Base-by-base conservation (phyloP, 345 rosid species). In the Sisymbrium irio region DNA sequence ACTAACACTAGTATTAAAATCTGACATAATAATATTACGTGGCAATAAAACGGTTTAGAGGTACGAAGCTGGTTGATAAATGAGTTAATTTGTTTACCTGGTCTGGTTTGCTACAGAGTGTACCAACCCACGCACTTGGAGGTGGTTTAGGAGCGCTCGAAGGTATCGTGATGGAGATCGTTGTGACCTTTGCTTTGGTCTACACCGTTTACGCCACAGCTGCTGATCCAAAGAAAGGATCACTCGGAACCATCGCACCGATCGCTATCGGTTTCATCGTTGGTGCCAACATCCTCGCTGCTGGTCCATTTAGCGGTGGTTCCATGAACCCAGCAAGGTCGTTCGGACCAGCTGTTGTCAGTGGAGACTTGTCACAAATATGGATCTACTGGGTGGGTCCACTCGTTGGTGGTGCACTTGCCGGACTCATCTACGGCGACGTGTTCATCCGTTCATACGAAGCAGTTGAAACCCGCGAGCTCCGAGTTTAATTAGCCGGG, bases 271-370 rank as follows among this genome's bases (percentile, higher is more conserved):
- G 97, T 55, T 89, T 93, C 88, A 83, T 93, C 3, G 96, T 93
- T 3, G 97, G 96, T 4, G 98, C 98, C 4, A 91, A 91, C 82
- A 93, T 93, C 36, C 80, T 93, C 2, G 98, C 98, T 0, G 97
- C 96, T 2, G 98, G 97, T 37, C 96, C 97, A 4, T 93, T 93
- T 76, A 86, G 92, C 6, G 98, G 97, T 1, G 97, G 97, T 2
- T 93, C 97, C 4, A 93, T 91, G 97, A 93, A 93, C 83, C 97
- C 97, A 11, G 96, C 98, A 37, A 82, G 97, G 36, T 91, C 97
- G 0, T 86, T 89, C n/a, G 96, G 96, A 37, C 98, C 97, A 0
- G 91, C 98, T 8, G 91, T 93, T 39, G 91, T 86, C 8, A 83
- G 84, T 49, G 91, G 94, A 3, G 87, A 91, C 84, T 87, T 83